Evolutionary conservation across 495 filamentous ascomycete species (phyloP).

Genomic region (Neurospora sublineolata): DNA sequence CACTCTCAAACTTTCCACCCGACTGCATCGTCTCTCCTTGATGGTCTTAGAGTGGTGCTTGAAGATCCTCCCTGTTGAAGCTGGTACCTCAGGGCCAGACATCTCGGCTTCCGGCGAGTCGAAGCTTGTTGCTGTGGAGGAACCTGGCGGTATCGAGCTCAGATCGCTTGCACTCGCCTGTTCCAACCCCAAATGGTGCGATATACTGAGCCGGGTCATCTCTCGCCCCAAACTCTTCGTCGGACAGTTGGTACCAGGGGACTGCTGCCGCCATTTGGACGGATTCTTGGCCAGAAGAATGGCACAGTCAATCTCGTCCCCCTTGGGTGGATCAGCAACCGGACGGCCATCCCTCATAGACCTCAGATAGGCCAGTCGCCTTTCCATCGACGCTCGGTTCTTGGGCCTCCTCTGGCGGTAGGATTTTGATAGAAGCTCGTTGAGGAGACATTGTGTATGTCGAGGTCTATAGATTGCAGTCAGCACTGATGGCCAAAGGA

Average conservation of each 20-base stretch:
- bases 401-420: slow-evolving; percentile 12
- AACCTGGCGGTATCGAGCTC: not conserved
- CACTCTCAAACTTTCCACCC: slow-evolving; percentile 3
- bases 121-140: not conserved
- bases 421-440: slow-evolving; percentile 10
- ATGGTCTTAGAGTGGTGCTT: not conserved
- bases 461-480: not conserved
- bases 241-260: not conserved
- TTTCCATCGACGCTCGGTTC: slow-evolving; percentile 4
- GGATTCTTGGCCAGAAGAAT: not conserved
- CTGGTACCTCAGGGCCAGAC: not conserved
- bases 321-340: slow-evolving; percentile 1
- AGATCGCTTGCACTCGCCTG: not conserved
- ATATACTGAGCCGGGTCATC: not conserved
- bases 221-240: not conserved
- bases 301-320: slow-evolving; percentile 1
- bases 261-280: not conserved
- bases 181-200: not conserved
- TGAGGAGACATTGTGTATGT: slow-evolving; percentile 11
- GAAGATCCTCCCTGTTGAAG: not conserved
- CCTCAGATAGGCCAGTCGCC: not conserved
- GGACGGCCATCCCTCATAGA: not conserved
- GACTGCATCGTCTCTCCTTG: not conserved
- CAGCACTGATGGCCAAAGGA: not conserved
- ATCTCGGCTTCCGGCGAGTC: not conserved